These are phyloP conservation scores for Truncatella angustata DNA, from an alignment of 2,329 filamentous ascomycete genomes.

Conservation along the genomic window DNA sequence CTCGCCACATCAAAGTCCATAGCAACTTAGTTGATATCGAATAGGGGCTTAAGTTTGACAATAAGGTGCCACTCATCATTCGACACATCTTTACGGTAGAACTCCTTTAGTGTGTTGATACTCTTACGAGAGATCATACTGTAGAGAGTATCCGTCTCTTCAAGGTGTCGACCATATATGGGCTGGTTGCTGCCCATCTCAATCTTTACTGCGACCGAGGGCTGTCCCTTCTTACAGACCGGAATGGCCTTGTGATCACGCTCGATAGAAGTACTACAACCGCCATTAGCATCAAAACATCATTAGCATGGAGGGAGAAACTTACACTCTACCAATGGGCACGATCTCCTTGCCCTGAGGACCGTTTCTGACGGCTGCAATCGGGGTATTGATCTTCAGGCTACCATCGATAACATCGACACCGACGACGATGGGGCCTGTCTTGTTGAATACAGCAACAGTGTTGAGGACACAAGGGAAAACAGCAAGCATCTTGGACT, in stretches of 20 bases:
- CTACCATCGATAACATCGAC: constrained; percentile 93
- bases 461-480: constrained; percentile 92
- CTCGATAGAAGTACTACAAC: constrained; percentile 82
- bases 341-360: constrained; percentile 85
- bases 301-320: constrained; percentile 23
- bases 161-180: constrained; percentile 89
- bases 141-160: constrained; percentile 87
- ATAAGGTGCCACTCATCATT: constrained; percentile 93
- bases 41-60: constrained; percentile 90
- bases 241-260: constrained; percentile 94
- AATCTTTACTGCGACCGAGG: constrained; percentile 97
- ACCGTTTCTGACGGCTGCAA: constrained; percentile 82
- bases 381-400: constrained; percentile 82
- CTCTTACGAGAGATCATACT: constrained; percentile 81
- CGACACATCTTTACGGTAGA: constrained; percentile 62
- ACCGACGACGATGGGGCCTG: constrained; percentile 88
- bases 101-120: constrained; percentile 95
- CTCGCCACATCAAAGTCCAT: not conserved
- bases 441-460: constrained; percentile 98
- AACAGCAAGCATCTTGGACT: constrained; percentile 90
- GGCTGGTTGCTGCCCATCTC: constrained; percentile 91
- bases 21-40: constrained; percentile 66
- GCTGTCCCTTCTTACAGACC: constrained; percentile 92
- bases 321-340: constrained; percentile 87
- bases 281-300: not conserved